Evolutionary conservation across 2,329 filamentous ascomycete species (phyloP).

Genomic region (Tolypocladium tundrense): DNA sequence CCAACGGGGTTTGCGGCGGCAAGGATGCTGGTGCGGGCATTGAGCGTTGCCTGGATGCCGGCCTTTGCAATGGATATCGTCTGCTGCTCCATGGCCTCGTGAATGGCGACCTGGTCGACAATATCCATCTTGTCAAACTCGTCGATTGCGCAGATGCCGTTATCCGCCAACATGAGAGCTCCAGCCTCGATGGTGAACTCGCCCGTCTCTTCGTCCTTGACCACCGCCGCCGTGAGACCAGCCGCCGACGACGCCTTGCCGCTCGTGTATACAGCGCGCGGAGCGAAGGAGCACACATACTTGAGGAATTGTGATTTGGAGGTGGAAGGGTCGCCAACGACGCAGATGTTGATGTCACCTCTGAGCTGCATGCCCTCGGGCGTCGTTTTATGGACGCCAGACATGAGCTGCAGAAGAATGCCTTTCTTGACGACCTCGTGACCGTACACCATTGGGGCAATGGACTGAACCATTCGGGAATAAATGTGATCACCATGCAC

Average conservation of each 20-base stretch:
- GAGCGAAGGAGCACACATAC: constrained; percentile 95
- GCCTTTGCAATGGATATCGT: constrained; percentile 98
- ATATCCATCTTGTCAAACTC: constrained; percentile 99
- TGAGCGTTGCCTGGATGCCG: constrained; percentile 94
- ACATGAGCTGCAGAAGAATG: constrained; percentile 84
- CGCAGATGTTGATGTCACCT: constrained; percentile 97
- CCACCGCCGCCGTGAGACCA: constrained; percentile 90
- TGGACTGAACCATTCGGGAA: constrained; percentile 79
- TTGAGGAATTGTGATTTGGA: constrained; percentile 98
- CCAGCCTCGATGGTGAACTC: constrained; percentile 98
- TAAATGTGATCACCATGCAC: constrained; percentile 96
- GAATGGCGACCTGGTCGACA: constrained; percentile 91
- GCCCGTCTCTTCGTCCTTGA: constrained; percentile 97
- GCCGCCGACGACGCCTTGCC: constrained; percentile 96
- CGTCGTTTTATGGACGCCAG: constrained; percentile 87
- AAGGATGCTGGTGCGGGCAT: constrained; percentile 89
- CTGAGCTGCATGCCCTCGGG: constrained; percentile 90
- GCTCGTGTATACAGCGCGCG: constrained; percentile 92
- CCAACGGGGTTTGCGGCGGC: constrained; percentile 94
- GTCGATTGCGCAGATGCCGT: constrained; percentile 95
- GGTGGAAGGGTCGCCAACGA: constrained; percentile 93
- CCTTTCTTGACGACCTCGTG: constrained; percentile 98
- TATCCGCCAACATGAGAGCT: constrained; percentile 93
- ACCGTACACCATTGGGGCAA: constrained; percentile 94
- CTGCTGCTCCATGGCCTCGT: constrained; percentile 99